phyloP scores from a whole-genome alignment of 768 basidiomycete genomes.

The Russula sp. region DNA sequence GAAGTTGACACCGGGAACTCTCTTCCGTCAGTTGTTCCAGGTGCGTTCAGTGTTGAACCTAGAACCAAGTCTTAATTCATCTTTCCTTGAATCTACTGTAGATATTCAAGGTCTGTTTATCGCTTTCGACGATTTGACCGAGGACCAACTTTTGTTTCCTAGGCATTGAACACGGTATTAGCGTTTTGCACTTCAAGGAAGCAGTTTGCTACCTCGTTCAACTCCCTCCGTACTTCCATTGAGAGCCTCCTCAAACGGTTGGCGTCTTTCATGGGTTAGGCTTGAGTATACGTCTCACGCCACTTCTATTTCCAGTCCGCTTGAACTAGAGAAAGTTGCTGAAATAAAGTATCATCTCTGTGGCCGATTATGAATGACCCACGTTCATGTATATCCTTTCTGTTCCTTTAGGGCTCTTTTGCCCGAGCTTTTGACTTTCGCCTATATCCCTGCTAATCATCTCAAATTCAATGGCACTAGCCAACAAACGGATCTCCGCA shows the following conservation, averaged over 20 bases:
- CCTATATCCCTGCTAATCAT: conserved; percentile 68
- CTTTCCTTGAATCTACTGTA: background rate
- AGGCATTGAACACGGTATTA: conserved; percentile 88
- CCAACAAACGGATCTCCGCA: conserved; percentile 39
- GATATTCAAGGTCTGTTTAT: conserved; percentile 26
- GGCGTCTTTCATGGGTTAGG: conserved; percentile 26
- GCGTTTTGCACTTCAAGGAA: conserved; percentile 83
- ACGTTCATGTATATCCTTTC: conserved; percentile 1
- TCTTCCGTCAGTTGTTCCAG: conserved; percentile 23
- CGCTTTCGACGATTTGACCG: background rate
- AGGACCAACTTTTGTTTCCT: background rate
- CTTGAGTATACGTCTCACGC: conserved; percentile 12
- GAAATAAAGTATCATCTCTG: conserved; percentile 66
- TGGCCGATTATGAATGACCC: background rate
- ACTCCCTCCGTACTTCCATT: conserved; percentile 70
- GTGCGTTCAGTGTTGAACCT: background rate
- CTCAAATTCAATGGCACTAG: conserved; percentile 52
- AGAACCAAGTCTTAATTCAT: background rate
- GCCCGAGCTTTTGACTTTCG: conserved; percentile 76
- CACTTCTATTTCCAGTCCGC: conserved; percentile 48
- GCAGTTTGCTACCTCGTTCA: conserved; percentile 76
- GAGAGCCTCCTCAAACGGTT: conserved; percentile 76
- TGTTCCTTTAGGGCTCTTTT: conserved; percentile 59
- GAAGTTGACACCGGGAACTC: background rate
- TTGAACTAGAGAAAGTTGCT: conserved; percentile 74